These are phyloP conservation scores for Orbilia brochopaga DNA, from an alignment of 2,329 filamentous ascomycete species.

Conservation along the genomic window DNA sequence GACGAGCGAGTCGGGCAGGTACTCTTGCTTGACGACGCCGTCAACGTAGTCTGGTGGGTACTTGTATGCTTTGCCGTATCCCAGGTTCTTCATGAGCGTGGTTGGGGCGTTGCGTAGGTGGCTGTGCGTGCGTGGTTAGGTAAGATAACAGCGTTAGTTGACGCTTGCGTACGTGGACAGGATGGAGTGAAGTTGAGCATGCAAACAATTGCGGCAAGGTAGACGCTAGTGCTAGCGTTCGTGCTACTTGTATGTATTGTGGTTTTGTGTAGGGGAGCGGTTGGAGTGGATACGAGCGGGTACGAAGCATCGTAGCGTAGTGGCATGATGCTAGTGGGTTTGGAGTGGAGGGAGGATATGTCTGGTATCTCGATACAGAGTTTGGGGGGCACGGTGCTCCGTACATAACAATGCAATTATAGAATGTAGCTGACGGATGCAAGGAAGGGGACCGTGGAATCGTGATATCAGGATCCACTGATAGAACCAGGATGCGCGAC, in stretches of 20 bases:
- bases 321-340: neutral
- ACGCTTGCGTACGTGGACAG: slow-evolving; percentile 12
- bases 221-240: neutral
- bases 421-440: no score
- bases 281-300: no score
- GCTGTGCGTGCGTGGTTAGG: slow-evolving; percentile 17
- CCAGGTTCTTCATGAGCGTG: slow-evolving; percentile 87
- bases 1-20: slow-evolving; percentile 77
- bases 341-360: neutral
- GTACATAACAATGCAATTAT: no score
- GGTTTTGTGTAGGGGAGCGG: no score
- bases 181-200: slow-evolving; percentile 2
- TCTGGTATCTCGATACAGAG: neutral
- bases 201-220: slow-evolving; percentile 23
- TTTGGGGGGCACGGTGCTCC: neutral
- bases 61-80: slow-evolving; percentile 90
- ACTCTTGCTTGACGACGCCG: slow-evolving; percentile 80
- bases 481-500: neutral
- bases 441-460: neutral
- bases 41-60: slow-evolving; percentile 91
- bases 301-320: neutral
- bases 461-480: neutral
- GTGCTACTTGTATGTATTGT: no score
- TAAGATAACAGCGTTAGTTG: slow-evolving; percentile 3
- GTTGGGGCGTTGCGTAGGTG: slow-evolving; percentile 93